Evolutionary conservation across 768 basidiomycete genomes (phyloP).

Genomic region (Mycena haematopus): DNA sequence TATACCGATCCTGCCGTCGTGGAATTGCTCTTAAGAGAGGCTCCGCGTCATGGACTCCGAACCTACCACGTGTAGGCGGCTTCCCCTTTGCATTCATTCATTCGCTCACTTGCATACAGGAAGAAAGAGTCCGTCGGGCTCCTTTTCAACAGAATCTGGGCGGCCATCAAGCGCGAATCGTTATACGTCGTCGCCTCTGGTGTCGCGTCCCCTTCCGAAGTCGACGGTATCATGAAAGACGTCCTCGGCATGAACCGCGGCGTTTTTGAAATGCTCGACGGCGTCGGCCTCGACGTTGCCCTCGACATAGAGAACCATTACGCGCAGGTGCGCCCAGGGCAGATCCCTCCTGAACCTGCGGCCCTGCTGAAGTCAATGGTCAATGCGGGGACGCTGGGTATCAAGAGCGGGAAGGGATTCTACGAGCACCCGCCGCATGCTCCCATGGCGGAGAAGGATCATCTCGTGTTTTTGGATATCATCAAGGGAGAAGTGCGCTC

Average conservation of each 20-base stretch:
- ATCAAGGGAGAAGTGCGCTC: constrained; percentile 27
- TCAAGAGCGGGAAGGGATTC: constrained; percentile 26
- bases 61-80: constrained; percentile 22
- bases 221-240: constrained; percentile 28
- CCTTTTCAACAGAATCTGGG: constrained; percentile 27
- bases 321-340: constrained; percentile 3
- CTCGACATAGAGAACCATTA: constrained; percentile 27
- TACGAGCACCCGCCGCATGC: constrained; percentile 21
- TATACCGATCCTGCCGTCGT: constrained; percentile 23
- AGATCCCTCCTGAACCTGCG: constrained; percentile 23
- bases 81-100: background rate
- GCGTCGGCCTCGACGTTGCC: constrained; percentile 26
- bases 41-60: constrained; percentile 21
- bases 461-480: constrained; percentile 24
- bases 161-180: constrained; percentile 27
- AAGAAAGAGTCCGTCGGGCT: constrained; percentile 26
- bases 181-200: constrained; percentile 22
- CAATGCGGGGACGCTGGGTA: constrained; percentile 15
- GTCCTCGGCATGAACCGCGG: constrained; percentile 24
- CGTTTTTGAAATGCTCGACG: constrained; percentile 27
- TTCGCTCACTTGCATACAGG: background rate
- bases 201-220: constrained; percentile 12
- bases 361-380: constrained; percentile 22
- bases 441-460: constrained; percentile 25
- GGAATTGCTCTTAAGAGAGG: constrained; percentile 14